These are phyloP conservation scores for Eimeria maxima DNA, from an alignment of 169 alveolate genomes.

Conservation along the genomic window DNA sequence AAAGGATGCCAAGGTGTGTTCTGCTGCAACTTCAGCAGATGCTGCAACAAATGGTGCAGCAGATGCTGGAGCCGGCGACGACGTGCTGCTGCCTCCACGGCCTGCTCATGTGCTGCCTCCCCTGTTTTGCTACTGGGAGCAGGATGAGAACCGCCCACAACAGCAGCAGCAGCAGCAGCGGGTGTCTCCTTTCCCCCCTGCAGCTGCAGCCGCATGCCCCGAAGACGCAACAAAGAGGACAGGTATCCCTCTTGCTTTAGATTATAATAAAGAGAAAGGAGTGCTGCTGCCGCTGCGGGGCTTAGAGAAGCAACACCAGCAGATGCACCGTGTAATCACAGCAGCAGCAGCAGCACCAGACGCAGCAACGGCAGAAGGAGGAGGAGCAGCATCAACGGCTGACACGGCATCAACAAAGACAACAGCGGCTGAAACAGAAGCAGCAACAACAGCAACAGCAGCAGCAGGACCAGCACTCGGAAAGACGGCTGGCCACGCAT, in stretches of 20 bases:
- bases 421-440: neutral
- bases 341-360: neutral
- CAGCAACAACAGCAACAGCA: no score
- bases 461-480: neutral
- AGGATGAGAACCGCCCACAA: neutral
- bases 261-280: neutral
- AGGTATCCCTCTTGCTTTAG: neutral
- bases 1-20: no score
- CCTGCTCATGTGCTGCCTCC: conserved; percentile 35
- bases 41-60: neutral
- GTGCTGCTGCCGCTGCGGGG: conserved; percentile 1
- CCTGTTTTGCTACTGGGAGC: neutral
- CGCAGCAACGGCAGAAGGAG: neutral
- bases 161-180: conserved; percentile 32
- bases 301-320: neutral
- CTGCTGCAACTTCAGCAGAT: no score
- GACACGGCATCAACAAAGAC: neutral
- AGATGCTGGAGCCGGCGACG: neutral
- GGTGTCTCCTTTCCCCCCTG: conserved; percentile 46
- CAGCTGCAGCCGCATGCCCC: neutral
- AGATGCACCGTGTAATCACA: conserved; percentile 9
- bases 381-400: neutral
- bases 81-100: neutral
- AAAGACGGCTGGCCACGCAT: neutral
- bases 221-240: conserved; percentile 19